These are phyloP conservation scores for Colletotrichum sp. DNA, from an alignment of 2,329 filamentous ascomycete genomes.

Conservation along the genomic window DNA sequence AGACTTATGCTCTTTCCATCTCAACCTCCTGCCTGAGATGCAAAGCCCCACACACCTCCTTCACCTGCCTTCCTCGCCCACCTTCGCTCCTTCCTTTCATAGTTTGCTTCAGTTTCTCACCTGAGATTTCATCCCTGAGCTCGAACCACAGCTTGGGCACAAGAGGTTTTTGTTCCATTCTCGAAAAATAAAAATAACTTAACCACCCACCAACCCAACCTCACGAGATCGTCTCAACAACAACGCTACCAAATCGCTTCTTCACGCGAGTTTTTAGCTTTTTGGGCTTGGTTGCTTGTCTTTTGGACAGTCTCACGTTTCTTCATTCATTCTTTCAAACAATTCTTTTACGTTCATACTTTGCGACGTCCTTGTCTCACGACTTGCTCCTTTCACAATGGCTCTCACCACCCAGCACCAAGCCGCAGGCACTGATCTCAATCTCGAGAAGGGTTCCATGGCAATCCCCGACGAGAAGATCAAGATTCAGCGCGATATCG, in stretches of 20 bases:
- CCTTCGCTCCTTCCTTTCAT: not conserved
- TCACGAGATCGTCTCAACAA: not conserved
- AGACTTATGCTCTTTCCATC: not conserved
- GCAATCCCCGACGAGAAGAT: not conserved
- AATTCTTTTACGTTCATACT: not conserved
- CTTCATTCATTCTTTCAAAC: not conserved
- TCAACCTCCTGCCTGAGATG: not conserved
- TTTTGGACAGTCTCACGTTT: not conserved
- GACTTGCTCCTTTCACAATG: not conserved
- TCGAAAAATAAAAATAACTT: not conserved
- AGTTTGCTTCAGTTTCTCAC: not conserved
- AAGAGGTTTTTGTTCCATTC: not conserved
- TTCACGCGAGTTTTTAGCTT: not conserved
- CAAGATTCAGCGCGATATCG: not conserved
- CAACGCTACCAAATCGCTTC: not conserved
- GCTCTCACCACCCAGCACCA: not conserved
- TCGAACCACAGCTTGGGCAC: not conserved
- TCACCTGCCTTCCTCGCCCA: not conserved
- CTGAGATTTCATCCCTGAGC: not conserved
- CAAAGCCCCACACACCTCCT: not conserved
- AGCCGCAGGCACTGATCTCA: not conserved
- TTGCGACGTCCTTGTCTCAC: not conserved
- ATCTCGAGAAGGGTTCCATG: not conserved
- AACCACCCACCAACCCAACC: not conserved
- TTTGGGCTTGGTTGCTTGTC: not conserved